Base-by-base conservation (phyloP, 306 rosid genomes). In the Spatholobus suberectus region DNA sequence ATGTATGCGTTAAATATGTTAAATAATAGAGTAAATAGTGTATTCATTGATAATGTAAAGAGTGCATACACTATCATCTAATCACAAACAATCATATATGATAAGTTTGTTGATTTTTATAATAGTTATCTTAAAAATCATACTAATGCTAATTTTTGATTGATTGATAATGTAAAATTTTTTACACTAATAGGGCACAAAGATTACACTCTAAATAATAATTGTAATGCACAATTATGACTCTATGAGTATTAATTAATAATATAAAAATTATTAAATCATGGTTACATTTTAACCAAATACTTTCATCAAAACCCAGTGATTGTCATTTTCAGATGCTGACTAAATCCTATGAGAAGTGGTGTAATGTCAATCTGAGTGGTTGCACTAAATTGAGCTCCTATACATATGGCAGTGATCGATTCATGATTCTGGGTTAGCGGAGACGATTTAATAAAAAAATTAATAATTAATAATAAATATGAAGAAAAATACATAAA, bases 301-400 rank as follows among this genome's bases (percentile, higher is more conserved):
- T 17, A 13, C 14, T 40, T 58, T 24, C 52, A 41, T 46, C 38
- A 35, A 70, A 70, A 58, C 1, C 32, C 21, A 26, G 24, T 62
- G 54, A 32, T 34, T 61, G 79, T 81, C 79, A 8, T 59, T 59
- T 81, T 81, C 79, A 81, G 41, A 71, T 70, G 63, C 9, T 29
- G 20, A 27, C 69, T 26, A 67, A 4, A 49, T 63, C 37, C 24
- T 24, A 29, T 59, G 49, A 47, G 54, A 59, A 79, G 8, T 17
- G 55, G 73, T 15, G 74, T 43, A 63, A 46, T 58, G 78, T 76
- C 61, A 69, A 76, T 14, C 70, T 69, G 79, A 76, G 81, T 74
- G 73, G 73, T 29, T 73, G 55, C 58, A 17, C 51, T 44, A 44
- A 12, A 44, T 44, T 44, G 17, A 11, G 17, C 51, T 44, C 17